Evolutionary conservation across 805 yeast genomes (phyloP).

Genomic region (Starmerella davenportii): DNA sequence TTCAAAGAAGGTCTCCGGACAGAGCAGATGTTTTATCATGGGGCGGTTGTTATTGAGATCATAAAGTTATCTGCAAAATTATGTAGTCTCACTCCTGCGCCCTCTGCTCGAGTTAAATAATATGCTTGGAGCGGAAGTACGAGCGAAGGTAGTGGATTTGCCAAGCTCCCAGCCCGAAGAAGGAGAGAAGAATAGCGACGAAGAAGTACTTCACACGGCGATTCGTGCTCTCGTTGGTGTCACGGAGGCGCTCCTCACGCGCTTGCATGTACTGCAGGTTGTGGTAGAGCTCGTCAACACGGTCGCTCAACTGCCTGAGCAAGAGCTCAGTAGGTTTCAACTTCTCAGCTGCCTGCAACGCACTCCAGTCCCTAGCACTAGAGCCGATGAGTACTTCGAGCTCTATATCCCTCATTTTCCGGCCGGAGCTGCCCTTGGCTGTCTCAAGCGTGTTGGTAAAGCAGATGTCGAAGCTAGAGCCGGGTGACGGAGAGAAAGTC

Average conservation of each 20-base stretch:
- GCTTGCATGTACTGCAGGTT: slow-evolving; percentile 69
- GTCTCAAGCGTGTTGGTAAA: slow-evolving; percentile 44
- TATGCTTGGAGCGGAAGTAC: slow-evolving; percentile 46
- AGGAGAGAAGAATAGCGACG: slow-evolving; percentile 42
- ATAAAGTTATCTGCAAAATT: no score
- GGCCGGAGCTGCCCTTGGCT: slow-evolving; percentile 23
- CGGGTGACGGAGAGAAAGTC: slow-evolving; percentile 69
- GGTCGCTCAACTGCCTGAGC: slow-evolving; percentile 68
- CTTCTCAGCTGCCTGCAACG: slow-evolving; percentile 79
- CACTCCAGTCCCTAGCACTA: slow-evolving; percentile 95
- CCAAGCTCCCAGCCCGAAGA: slow-evolving; percentile 74
- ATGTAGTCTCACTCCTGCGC: no score
- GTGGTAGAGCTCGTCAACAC: slow-evolving; percentile 59
- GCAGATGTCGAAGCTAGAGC: slow-evolving; percentile 81
- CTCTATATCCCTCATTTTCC: slow-evolving; percentile 53
- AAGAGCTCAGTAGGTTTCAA: slow-evolving; percentile 86
- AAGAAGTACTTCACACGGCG: slow-evolving; percentile 82
- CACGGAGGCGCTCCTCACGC: slow-evolving; percentile 86
- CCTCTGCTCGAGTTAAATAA: slow-evolving; percentile 20
- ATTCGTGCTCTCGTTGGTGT: slow-evolving; percentile 93
- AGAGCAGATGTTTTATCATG: no score
- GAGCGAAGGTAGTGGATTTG: slow-evolving; percentile 82
- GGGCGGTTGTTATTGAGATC: no score
- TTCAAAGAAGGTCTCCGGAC: no score
- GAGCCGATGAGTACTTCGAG: slow-evolving; percentile 90